phyloP scores from a whole-genome alignment of 2,329 filamentous ascomycete species.

The Clonostachys chloroleuca region DNA sequence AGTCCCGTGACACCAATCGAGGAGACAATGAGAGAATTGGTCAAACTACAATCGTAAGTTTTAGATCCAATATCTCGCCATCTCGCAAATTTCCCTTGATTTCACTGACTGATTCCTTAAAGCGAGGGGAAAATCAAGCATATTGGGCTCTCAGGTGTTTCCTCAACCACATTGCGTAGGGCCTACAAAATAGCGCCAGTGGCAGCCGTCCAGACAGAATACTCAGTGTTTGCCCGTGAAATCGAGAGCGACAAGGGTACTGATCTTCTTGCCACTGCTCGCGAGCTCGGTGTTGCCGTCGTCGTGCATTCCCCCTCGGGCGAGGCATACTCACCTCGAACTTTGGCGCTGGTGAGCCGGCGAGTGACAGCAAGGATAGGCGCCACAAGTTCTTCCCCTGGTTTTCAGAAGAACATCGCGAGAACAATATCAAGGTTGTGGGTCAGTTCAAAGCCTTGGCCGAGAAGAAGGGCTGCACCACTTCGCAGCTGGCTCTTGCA shows the following conservation, averaged over 20 bases:
- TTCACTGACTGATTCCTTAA: not conserved
- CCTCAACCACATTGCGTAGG: conserved; percentile 40
- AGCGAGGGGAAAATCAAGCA: conserved; percentile 49
- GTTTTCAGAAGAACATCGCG: conserved; percentile 1
- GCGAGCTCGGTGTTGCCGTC: conserved; percentile 48
- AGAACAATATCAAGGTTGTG: conserved; percentile 1
- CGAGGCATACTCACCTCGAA: conserved; percentile 43
- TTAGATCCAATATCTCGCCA: not conserved
- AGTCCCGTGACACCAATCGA: conserved; percentile 29
- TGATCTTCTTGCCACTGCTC: conserved; percentile 41
- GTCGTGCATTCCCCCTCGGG: conserved; percentile 52
- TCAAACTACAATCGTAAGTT: conserved; percentile 27
- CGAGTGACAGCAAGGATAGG: not conserved
- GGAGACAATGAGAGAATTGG: conserved; percentile 41
- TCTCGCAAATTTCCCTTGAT: not conserved
- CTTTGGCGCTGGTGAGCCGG: not conserved
- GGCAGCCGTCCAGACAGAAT: conserved; percentile 48
- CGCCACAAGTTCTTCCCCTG: not conserved
- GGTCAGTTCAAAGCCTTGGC: not conserved
- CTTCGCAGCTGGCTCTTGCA: conserved; percentile 52
- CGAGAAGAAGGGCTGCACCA: conserved; percentile 40
- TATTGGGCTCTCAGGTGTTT: conserved; percentile 44
- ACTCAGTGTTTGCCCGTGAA: conserved; percentile 46
- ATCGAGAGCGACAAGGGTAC: conserved; percentile 45
- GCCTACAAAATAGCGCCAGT: conserved; percentile 43